Base-by-base conservation (phyloP, 441 rosid species). In the Capsella rubella region DNA sequence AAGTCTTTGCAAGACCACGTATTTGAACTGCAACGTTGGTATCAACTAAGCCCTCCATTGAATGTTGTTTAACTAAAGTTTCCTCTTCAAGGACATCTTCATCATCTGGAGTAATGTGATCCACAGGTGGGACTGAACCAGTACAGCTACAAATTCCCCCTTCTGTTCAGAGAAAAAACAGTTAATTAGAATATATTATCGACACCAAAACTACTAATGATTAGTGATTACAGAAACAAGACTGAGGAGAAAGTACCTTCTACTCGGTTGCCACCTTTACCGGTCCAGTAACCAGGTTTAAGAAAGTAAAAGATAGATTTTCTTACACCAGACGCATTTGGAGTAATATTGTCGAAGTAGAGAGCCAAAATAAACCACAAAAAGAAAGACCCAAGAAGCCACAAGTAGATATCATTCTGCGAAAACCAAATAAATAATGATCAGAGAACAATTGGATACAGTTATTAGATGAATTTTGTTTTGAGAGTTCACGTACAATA, bases 81-180 rank as follows among this genome's bases (percentile, higher is more conserved):
- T 95, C 97, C 82, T 95, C 98, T 79, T 85, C 89, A 76, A 87
- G 89, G 74, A 95, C 98, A 79, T 95, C 99, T 77, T 85, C 85
- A 15, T 95, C 99, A 34, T 95, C 96, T 35, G 90, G 88, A 43
- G 84, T 18, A 66, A 74, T 15, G 65, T 85, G 75, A 61, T 88
- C 95, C 43, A 47, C 37, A 1, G 80, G 82, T n/a, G 96, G 92
- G 58, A 81, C 81, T 42, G 92, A 87, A 58, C 91, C 85, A 3
- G 77, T 72, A 84, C 95, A 95, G 54, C 96, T 85, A 83, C 96
- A 95, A 63, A 92, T 73, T 71, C 94, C 85, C 42, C 99, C 99
- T 87, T 95, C 96, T 92, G 79, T 53, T 58, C 31, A 45, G 66
- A 21, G 63, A 42, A 29, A 9, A 76, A 64, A 47, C 25, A 10